Base-by-base conservation (phyloP, 1,139 yeast genomes). In the Suhomyces anneliseae region DNA sequence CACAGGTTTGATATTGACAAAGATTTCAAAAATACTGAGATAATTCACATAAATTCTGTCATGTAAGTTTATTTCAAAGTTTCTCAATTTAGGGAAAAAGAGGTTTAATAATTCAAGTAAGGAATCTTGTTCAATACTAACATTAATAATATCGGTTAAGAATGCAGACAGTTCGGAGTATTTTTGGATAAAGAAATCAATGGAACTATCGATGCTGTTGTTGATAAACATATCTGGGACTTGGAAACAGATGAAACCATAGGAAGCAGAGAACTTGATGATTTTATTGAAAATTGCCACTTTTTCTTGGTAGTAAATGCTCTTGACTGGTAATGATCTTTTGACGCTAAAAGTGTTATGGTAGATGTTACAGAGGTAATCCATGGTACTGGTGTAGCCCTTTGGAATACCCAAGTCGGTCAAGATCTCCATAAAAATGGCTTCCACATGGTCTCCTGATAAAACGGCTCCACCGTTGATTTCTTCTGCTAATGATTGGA, bases 231-330 rank as follows among this genome's bases (percentile, higher is more conserved):
- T 79, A 49, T 83, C 90, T 3, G 86, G 83, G 8, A 84, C 78
- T 60, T 84, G 90, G 58, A 88, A 82, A 34, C 86, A 68, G 34
- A 88, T 83, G 34, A 84, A 73, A 0, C 90, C 90, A 64, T 85
- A 89, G 24, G 87, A 83, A 12, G 86, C 72, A 11, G 83, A 65
- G 41, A 85, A 70, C 43, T 83, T 66, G 42, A 80, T 73, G 31
- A 82, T 68, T 49, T 82, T 82, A 45, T 73, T 70, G 44, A 83
- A 64, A 4, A 82, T 56, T 3, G 61, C 61, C 1, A 61, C 40
- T 55, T 82, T 81, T 14, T 62, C 57, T 2, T 66, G 69, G 48
- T 68, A 70, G 19, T 65, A 49, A 2, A 72, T 59, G 39, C 78
- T 76, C 50, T 72, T 79, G 14, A 65, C 65, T n/a, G 72, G 68